Conservation (phyloP, 2,329 filamentous ascomycete species). For the Periconia sp. region DNA sequence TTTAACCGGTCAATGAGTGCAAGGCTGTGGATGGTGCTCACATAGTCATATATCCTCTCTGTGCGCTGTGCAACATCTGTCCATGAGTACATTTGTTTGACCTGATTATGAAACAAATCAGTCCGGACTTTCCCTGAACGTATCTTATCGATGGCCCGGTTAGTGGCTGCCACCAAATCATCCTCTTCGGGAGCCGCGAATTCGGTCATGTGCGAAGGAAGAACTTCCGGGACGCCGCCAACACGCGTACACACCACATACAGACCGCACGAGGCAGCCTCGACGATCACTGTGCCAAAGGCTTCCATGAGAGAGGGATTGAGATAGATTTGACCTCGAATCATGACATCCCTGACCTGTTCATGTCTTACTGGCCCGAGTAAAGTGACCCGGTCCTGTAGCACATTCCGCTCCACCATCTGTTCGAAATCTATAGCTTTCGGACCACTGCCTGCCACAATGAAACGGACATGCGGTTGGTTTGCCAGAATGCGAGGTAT, state of each 20-base stretch:
- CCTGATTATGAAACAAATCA: constrained; percentile 93
- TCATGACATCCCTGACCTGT: constrained; percentile 96
- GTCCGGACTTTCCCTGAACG: constrained; percentile 85
- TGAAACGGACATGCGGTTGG: constrained; percentile 92
- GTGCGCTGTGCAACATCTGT: constrained; percentile 91
- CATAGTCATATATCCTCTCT: constrained; percentile 92
- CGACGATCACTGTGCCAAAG: constrained; percentile 96
- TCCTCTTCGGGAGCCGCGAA: constrained; percentile 97
- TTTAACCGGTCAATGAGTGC: constrained; percentile 93
- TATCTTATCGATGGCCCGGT: constrained; percentile 82
- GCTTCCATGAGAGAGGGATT: constrained; percentile 95
- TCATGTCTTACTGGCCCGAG: constrained; percentile 91
- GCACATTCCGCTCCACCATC: constrained; percentile 92
- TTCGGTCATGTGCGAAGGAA: constrained; percentile 94
- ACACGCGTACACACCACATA: constrained; percentile 97
- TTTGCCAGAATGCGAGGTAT: constrained; percentile 88
- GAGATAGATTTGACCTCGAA: constrained; percentile 92
- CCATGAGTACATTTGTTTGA: constrained; percentile 99
- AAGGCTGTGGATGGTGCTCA: constrained; percentile 86
- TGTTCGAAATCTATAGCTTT: constrained; percentile 98
- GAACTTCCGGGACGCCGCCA: constrained; percentile 92
- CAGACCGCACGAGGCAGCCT: constrained; percentile 91
- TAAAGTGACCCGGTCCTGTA: constrained; percentile 92
- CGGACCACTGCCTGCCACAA: constrained; percentile 92
- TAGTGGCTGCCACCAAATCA: constrained; percentile 86